Conservation (phyloP, 2,329 filamentous ascomycete species). For the Fragosphaeria purpurea region DNA sequence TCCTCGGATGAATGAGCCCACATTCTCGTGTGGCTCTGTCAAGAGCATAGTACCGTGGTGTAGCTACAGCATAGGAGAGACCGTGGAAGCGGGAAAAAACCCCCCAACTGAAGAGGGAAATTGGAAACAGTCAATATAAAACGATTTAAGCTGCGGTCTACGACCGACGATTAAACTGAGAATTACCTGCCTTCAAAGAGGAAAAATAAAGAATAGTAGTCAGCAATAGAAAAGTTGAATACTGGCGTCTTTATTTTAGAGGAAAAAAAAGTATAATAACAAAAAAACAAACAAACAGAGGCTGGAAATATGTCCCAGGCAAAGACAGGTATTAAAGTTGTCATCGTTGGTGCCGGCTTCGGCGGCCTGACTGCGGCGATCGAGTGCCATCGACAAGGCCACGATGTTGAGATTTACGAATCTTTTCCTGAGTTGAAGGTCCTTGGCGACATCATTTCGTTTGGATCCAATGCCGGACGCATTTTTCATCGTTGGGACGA, state of each 20-base stretch:
- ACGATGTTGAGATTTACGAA: slow-evolving; percentile 48
- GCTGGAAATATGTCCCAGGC: slow-evolving; percentile 3
- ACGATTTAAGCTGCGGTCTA: no score
- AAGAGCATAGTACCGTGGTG: no score
- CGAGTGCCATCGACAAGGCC: slow-evolving; percentile 52
- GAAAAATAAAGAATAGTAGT: no score
- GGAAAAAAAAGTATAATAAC: background rate
- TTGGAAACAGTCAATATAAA: no score
- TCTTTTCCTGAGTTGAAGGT: slow-evolving; percentile 46
- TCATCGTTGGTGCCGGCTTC: slow-evolving; percentile 45
- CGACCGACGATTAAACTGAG: no score
- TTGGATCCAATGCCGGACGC: slow-evolving; percentile 49
- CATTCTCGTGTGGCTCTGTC: background rate
- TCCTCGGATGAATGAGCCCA: background rate
- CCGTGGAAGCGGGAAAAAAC: no score
- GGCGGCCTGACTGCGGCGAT: slow-evolving; percentile 53
- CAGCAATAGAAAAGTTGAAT: no score
- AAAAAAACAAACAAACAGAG: background rate
- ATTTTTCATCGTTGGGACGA: slow-evolving; percentile 50
- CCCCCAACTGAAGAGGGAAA: no score
- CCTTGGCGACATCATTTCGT: slow-evolving; percentile 53
- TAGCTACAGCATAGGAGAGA: no score
- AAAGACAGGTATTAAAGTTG: slow-evolving; percentile 41
- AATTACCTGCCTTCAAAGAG: no score
- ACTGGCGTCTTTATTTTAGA: no score